Evolutionary conservation across 768 basidiomycete species (phyloP), one percentile per base, ranked within the genome.

Genomic region (Pleurotus cornucopiae): DNA sequence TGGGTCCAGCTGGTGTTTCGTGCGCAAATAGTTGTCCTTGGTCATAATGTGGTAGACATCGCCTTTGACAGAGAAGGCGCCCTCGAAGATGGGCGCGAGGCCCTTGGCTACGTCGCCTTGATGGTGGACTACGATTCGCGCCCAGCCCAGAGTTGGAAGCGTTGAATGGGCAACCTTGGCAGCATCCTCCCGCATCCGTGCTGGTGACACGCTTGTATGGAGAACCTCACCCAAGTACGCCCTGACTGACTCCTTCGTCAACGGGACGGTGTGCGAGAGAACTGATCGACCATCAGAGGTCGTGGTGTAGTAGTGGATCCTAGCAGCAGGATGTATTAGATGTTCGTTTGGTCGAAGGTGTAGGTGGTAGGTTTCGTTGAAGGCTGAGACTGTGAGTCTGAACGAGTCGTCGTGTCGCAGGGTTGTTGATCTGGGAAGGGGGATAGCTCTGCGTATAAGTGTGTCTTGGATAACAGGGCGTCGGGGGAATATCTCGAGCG

Each of bases 181-280:
- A 18, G 77, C 75, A 66, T 88, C 88, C 63, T 85, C 83, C 23
- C 80, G 77, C 77, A 87, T 73, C 40, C 86, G 80, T 14, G 70
- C 69, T 3, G 69, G 67, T 5, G 86, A 81, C 55, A 70, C 30
- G 46, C 79, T 66, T n/a, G 76, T 73, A 54, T 80, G 73, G 52
- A 94, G 75, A 40, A 93, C 90, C 59, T 90, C 87, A 9, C 91
- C 91, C 69, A 78, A 76, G 67, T 88, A 94, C 14, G 84, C 86
- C 63, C 76, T 80, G 48, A 90, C 82, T 21, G 77, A 73, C 59
- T 85, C 80, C 6, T 81, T 80, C 13, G 83, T 69, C n/a, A 91
- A 73, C 30, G 88, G 86, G 49, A 79, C 76, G 1, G 82, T 81
- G 61, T 76, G 78, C 3, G 78, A 69, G 30, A 84, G 62, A 16